Percentiles rank a stretch among this genome's conserved stretches.
phyloP scores from a whole-genome alignment of 768 basidiomycete genomes.

The Naganishia randhawae region DNA sequence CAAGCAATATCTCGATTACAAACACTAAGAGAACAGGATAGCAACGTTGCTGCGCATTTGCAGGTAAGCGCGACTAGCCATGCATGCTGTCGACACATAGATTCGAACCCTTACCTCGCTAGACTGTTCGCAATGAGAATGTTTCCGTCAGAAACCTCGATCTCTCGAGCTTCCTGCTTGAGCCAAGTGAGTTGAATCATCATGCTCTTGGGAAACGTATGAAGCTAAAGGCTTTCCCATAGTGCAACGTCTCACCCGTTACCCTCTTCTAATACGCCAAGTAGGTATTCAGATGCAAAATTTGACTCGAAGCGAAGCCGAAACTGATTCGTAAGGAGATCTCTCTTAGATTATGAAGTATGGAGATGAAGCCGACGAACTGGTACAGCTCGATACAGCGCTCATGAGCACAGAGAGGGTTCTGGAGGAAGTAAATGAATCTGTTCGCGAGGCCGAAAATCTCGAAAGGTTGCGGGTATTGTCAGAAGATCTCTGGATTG shows the following conservation, averaged over 20 bases:
- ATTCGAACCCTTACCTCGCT: no score
- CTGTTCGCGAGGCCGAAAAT: slow-evolving; percentile 78
- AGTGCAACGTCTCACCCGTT: slow-evolving; percentile 93
- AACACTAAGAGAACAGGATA: slow-evolving; percentile 65
- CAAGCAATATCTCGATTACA: slow-evolving; percentile 73
- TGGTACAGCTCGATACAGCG: slow-evolving; percentile 57
- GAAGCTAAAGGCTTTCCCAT: neutral
- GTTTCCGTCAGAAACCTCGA: slow-evolving; percentile 76
- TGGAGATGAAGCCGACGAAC: slow-evolving; percentile 67
- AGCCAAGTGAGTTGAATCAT: slow-evolving; percentile 64
- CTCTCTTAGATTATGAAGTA: slow-evolving; percentile 66
- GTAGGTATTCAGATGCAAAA: slow-evolving; percentile 48
- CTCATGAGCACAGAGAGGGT: slow-evolving; percentile 67
- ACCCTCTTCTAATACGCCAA: slow-evolving; percentile 82
- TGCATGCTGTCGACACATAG: neutral
- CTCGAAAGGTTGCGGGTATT: slow-evolving; percentile 68
- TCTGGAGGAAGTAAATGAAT: slow-evolving; percentile 78
- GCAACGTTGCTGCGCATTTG: slow-evolving; percentile 63
- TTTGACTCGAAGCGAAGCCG: neutral
- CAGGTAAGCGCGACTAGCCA: neutral
- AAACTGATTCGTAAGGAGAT: neutral
- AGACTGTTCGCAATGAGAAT: slow-evolving; percentile 70
- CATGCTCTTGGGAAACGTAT: neutral
- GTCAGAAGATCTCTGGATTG: slow-evolving; percentile 80
- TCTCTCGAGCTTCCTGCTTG: slow-evolving; percentile 81